Percentiles rank a stretch among this genome's conserved stretches.
Evolutionary conservation across 805 yeast genomes (phyloP).

Genomic region (Zygosaccharomyces bisporus): DNA sequence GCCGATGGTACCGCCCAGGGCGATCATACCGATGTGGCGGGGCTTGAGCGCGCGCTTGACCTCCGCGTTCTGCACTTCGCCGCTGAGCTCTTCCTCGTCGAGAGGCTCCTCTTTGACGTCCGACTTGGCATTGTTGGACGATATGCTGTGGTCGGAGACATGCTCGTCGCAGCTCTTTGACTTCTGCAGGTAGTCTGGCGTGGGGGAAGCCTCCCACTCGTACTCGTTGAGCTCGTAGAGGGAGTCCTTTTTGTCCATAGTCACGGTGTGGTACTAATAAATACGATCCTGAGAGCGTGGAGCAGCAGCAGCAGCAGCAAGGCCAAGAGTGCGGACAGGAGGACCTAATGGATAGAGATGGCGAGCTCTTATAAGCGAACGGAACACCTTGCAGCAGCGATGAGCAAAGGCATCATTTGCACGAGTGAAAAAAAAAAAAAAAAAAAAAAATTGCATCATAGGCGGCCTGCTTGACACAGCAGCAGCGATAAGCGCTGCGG

Average conservation of each 20-base stretch:
- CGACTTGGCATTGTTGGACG: constrained; percentile 1
- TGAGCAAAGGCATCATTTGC: background rate
- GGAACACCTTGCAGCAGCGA: background rate
- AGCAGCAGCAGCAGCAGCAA: no score
- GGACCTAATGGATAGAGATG: background rate
- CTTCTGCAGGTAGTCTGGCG: background rate
- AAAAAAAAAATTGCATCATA: background rate
- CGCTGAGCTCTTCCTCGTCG: constrained; percentile 18
- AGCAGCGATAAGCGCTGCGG: no score
- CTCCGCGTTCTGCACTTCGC: constrained; percentile 38
- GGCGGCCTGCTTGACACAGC: no score
- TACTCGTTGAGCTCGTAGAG: constrained; percentile 2
- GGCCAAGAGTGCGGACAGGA: no score
- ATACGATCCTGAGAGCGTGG: no score
- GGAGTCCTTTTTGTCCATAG: background rate
- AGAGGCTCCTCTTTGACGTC: constrained; percentile 9
- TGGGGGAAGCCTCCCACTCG: background rate
- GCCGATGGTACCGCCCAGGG: constrained; percentile 77
- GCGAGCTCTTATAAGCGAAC: background rate
- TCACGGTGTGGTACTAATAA: background rate
- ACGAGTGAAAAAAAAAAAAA: background rate
- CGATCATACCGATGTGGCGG: constrained; percentile 71
- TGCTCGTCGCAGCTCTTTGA: background rate
- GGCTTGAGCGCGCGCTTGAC: constrained; percentile 59
- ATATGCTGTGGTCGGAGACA: constrained; percentile 5